Base-by-base conservation (phyloP, 495 filamentous ascomycete genomes). In the Penicillium dipodomyicola region DNA sequence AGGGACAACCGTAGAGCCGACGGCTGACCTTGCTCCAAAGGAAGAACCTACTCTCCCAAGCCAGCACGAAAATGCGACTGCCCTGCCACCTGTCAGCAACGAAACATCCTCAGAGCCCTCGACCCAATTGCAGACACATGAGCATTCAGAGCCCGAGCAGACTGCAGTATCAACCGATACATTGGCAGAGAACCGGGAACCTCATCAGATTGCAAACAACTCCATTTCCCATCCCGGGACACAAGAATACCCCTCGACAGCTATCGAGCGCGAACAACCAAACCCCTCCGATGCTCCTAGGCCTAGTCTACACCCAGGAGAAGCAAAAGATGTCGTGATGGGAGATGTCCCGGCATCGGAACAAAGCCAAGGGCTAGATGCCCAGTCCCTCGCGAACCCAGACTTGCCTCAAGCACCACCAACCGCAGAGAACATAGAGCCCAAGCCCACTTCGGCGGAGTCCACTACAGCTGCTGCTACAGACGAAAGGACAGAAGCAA, bases 281-380 rank as follows among this genome's bases (percentile, higher is more conserved):
- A 29, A 19, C 3, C 3, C 23, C n/a, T 19, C 15, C 1, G 17
- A n/a, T 22, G 10, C 32, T 44, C 8, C 7, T 5, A 49, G 54
- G 1, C 2, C 51, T 32, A 15, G 25, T 25, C 22, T 19, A 30
- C 33, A 14, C 25, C 9, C 48, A 15, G n/a, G n/a, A 7, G 49
- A 59, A 39, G 17, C 27, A 33, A 59, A 62, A 30, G 58, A 64
- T 46, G 12, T 52, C 6, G 45, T 53, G 15, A 60, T 64, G 59
- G 54, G 35, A 35, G 58, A 58, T 23, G 47, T 49, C 8, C 39
- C 56, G 11, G 48, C 27, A 33, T 10, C 39, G 12, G 55, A 25
- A 47, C 55, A 39, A 51, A 57, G 20, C 52, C 50, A 47, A 3
- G 23, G 25, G 7, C n/a, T 27, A 19, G 33, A 51, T 45, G 15